Evolutionary conservation across 2,329 filamentous ascomycete species (phyloP).

Genomic region (Massarina eburnea): DNA sequence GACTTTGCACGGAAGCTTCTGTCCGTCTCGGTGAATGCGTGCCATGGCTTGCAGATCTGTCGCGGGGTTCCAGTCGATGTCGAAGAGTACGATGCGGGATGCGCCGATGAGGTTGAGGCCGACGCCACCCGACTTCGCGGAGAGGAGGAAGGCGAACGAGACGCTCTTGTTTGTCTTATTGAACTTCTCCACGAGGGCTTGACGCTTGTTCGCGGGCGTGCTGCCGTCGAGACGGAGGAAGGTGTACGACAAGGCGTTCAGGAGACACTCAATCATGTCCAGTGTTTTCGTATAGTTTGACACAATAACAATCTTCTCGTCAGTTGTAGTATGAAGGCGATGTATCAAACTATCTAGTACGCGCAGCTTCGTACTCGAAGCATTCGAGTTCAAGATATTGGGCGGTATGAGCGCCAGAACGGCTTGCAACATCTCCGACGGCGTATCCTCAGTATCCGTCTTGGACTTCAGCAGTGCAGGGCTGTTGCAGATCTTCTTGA

Average conservation of each 20-base stretch:
- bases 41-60: constrained; percentile 76
- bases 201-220: constrained; percentile 64
- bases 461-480: constrained; percentile 62
- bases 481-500: constrained; percentile 76
- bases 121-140: constrained; percentile 70
- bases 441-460: constrained; percentile 49
- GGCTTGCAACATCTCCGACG: constrained; percentile 48
- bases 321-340: constrained; percentile 60
- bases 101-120: constrained; percentile 73
- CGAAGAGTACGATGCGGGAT: constrained; percentile 69
- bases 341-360: constrained; percentile 67
- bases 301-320: constrained; percentile 73
- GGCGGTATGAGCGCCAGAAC: constrained; percentile 57
- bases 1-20: constrained; percentile 67
- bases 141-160: constrained; percentile 70
- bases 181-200: constrained; percentile 69
- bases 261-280: constrained; percentile 64
- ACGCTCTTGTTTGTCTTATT: constrained; percentile 60
- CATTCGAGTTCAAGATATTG: constrained; percentile 58
- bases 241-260: constrained; percentile 61
- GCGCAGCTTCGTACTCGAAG: constrained; percentile 66
- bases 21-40: constrained; percentile 71
- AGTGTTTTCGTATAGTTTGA: constrained; percentile 75
- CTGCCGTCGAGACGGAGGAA: constrained; percentile 71
- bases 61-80: constrained; percentile 76